Evolutionary conservation across 2,329 filamentous ascomycete species (phyloP), one percentile per base, ranked within the genome.

Genomic region (Xylaria multiplex): DNA sequence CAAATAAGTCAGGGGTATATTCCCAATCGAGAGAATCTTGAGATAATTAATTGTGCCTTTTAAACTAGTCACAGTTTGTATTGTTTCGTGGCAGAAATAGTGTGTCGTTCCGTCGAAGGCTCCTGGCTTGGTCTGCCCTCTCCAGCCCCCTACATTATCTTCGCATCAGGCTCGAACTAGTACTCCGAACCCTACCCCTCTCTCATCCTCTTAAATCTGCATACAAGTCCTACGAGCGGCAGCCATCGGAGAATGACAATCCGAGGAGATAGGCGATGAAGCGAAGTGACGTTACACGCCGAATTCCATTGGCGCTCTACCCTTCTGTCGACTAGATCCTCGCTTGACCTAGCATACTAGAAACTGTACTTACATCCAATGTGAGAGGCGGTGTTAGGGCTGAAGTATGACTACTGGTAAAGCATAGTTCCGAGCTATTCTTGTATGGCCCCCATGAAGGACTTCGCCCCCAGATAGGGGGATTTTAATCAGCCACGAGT

Each of bases 401-500:
- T 32, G 7, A 13, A 48, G 14, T 49, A 16, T 24, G 22, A 35
- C 43, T 43, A 11, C 4, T 14, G 13, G 42, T 49, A 14, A 11
- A 16, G 11, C 8, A 53, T 14, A 16, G 8, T 32, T 19, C 13
- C 24, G 16, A 54, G 48, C 64, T 66, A 66, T 66, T 66, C 22
- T 49, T 2, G 32, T 43, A 54, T 9, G 58, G 57, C 52, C 57
- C 52, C 63, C 58, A 56, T 9, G 1, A 35, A 8, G 14, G 7
- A 7, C 13, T 63, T 43, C 2, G 30, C n/a, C 27, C 24, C 58
- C 22, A 24, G 16, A 50, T 6, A 11, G 6, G 11, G 11, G 42
- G 13, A 40, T 49, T 55, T 57, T 62, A 62, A 62, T 37, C 46
- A 62, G 32, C 14, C 6, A 7, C 3, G 6, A 11, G 22, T 19